phyloP scores from a whole-genome alignment of 108 stramenopile species.

The Nannochloropsis salina region DNA sequence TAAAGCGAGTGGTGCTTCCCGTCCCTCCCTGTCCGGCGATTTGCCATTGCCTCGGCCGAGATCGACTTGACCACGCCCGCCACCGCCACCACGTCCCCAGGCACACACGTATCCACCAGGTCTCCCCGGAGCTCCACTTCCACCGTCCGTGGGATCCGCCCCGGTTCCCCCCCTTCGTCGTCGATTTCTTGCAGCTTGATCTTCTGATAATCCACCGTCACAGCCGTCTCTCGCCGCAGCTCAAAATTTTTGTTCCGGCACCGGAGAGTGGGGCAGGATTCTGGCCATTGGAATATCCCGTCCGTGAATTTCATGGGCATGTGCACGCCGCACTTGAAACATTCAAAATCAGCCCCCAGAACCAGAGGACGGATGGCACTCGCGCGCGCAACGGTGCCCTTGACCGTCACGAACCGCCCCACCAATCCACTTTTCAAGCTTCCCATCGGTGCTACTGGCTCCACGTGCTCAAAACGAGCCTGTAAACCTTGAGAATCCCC shows the following conservation, averaged over 20 bases:
- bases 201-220: conserved; percentile 74
- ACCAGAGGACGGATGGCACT: conserved; percentile 77
- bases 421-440: background rate
- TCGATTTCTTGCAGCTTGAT: conserved; percentile 81
- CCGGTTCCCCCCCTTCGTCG: conserved; percentile 62
- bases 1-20: conserved; percentile 76
- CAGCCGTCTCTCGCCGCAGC: conserved; percentile 65
- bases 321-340: conserved; percentile 69
- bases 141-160: conserved; percentile 50
- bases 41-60: conserved; percentile 75
- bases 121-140: conserved; percentile 73
- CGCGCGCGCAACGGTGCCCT: conserved; percentile 83
- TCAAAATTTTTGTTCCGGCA: conserved; percentile 58
- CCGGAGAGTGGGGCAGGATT: conserved; percentile 58
- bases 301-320: conserved; percentile 56
- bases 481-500: background rate
- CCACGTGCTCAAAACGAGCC: background rate
- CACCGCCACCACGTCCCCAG: conserved; percentile 83
- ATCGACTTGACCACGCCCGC: conserved; percentile 74
- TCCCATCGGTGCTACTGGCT: conserved; percentile 9
- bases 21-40: conserved; percentile 64
- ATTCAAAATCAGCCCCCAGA: conserved; percentile 71
- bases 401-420: conserved; percentile 68
- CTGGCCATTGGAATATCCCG: conserved; percentile 68
- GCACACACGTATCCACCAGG: conserved; percentile 84